Conservation (phyloP, 306 rosid genomes). For the Mucuna pruriens region DNA sequence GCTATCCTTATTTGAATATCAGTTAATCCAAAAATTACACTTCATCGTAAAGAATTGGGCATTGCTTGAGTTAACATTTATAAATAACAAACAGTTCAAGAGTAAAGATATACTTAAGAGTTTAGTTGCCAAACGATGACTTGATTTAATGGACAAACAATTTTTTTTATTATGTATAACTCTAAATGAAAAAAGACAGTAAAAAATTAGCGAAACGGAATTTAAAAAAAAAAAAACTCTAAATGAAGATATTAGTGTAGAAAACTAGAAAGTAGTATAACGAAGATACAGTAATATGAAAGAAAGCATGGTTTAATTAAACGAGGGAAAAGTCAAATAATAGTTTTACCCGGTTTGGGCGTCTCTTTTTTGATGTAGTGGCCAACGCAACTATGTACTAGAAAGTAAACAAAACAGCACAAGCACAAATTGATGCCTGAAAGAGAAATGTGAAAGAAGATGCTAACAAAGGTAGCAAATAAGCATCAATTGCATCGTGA, state of each 20-base stretch:
- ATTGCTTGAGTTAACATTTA: no score
- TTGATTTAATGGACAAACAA: background rate
- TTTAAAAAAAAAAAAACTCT: no score
- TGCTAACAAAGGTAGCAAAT: conserved; percentile 42
- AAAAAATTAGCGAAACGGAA: no score
- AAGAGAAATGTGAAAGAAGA: conserved; percentile 27
- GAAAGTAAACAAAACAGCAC: conserved; percentile 27
- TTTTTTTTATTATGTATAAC: no score
- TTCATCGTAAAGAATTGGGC: no score
- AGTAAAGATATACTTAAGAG: background rate
- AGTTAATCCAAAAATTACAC: no score
- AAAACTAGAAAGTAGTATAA: background rate
- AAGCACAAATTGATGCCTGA: conserved; percentile 41
- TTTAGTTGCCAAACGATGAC: background rate
- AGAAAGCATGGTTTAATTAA: background rate
- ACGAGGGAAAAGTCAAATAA: conserved; percentile 32
- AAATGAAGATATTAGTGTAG: background rate
- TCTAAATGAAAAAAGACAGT: no score
- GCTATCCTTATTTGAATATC: no score
- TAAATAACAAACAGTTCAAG: background rate
- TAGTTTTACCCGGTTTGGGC: background rate
- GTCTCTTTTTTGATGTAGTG: conserved; percentile 3
- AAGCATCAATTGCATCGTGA: conserved; percentile 33
- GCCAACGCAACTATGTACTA: conserved; percentile 34
- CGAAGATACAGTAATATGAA: background rate